phyloP scores from a whole-genome alignment of 2,329 filamentous ascomycete genomes.

The Cryphonectria carpinicola region DNA sequence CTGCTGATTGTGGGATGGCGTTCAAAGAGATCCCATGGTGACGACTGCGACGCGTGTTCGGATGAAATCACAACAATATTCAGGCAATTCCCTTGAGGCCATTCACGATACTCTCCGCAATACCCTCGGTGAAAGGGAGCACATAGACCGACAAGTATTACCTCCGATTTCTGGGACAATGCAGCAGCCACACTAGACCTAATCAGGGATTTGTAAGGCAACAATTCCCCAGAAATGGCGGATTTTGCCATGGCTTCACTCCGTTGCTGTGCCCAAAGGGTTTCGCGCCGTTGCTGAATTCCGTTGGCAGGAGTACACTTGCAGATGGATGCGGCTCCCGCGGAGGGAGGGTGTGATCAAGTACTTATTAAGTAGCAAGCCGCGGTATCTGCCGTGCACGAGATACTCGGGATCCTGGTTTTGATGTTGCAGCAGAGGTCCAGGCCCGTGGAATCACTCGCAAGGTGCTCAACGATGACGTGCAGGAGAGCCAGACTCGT shows the following conservation, averaged over 20 bases:
- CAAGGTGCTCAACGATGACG: neutral
- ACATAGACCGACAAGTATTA: no score
- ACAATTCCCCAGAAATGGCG: constrained; percentile 14
- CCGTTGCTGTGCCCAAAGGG: constrained; percentile 4
- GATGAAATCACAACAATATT: constrained; percentile 10
- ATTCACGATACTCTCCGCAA: neutral
- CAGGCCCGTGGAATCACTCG: neutral
- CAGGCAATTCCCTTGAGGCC: constrained; percentile 11
- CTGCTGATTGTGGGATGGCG: neutral
- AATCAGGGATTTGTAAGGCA: constrained; percentile 5
- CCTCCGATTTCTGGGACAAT: neutral
- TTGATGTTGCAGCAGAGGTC: constrained; percentile 20
- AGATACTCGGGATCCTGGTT: constrained; percentile 14
- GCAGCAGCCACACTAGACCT: constrained; percentile 11
- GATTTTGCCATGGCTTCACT: neutral
- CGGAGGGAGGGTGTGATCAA: neutral
- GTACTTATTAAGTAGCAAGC: neutral
- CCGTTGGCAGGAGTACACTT: constrained; percentile 11
- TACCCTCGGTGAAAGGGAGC: neutral
- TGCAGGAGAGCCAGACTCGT: neutral
- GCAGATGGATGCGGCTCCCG: constrained; percentile 5
- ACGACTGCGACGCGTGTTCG: constrained; percentile 11
- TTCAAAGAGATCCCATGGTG: neutral
- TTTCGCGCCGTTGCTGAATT: constrained; percentile 12
- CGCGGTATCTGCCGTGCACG: neutral